Evolutionary conservation across 2,329 filamentous ascomycete genomes (phyloP).

Genomic region (Aspergillus sp.): DNA sequence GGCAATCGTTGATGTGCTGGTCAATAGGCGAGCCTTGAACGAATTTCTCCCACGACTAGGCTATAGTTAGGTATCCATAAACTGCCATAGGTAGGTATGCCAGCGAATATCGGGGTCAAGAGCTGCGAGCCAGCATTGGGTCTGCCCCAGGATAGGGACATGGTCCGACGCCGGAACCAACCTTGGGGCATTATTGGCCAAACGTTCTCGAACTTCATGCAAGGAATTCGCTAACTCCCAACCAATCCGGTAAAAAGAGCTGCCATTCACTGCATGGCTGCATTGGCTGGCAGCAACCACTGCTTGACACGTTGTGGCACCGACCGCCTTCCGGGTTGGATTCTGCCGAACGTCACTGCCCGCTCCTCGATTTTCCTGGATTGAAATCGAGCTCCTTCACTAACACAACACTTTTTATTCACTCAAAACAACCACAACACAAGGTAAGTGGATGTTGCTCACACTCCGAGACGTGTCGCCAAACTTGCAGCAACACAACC

Average conservation of each 20-base stretch:
- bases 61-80: no score
- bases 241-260: neutral
- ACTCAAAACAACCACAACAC: constrained; percentile 3
- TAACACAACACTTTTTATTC: constrained; percentile 3
- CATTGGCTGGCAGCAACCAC: neutral
- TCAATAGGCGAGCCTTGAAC: no score
- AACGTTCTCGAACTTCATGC: neutral
- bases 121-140: no score
- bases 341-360: constrained; percentile 14
- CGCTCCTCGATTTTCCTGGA: constrained; percentile 16
- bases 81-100: no score
- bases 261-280: neutral
- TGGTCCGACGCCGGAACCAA: no score
- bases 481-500: neutral
- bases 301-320: neutral
- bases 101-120: no score
- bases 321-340: constrained; percentile 14
- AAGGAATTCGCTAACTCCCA: neutral
- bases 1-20: no score
- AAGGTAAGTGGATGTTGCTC: constrained; percentile 15
- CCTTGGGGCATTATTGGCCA: no score
- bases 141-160: no score
- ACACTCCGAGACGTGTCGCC: constrained; percentile 7
- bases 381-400: neutral
- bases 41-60: no score